A percentile compares a stretch with the other conserved stretches of the same genome.
These are phyloP conservation scores for Kregervanrija delftensis DNA, from an alignment of 805 yeast genomes.

Conservation along the genomic window DNA sequence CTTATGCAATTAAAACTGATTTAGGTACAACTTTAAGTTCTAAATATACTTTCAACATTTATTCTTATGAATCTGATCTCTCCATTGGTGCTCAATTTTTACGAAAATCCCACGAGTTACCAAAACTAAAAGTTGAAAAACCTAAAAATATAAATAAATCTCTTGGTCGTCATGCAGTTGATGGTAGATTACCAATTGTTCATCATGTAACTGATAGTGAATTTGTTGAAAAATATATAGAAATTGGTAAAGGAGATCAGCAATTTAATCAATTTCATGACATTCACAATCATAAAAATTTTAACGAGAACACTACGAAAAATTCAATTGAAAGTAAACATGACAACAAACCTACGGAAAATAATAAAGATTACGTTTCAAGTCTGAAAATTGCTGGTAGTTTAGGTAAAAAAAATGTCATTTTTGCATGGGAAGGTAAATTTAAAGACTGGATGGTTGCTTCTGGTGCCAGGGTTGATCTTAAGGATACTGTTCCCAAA, in stretches of 20 bases:
- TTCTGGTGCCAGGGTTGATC: constrained; percentile 56
- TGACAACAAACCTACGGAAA: not conserved
- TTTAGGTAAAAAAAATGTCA: constrained; percentile 51
- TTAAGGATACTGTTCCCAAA: constrained; percentile 40
- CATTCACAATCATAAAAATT: not conserved
- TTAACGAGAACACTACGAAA: constrained; percentile 3
- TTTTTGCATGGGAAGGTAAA: constrained; percentile 82
- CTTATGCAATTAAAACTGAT: constrained; percentile 80
- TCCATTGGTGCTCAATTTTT: constrained; percentile 84
- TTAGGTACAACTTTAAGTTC: constrained; percentile 60
- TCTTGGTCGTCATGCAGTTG: no score
- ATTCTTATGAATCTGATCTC: constrained; percentile 83
- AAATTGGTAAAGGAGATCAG: no score
- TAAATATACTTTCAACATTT: constrained; percentile 81
- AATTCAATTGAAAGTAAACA: not conserved
- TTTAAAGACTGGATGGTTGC: constrained; percentile 72
- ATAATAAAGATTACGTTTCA: constrained; percentile 26
- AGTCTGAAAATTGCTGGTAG: constrained; percentile 72
- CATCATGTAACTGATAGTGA: not conserved
- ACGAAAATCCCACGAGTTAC: constrained; percentile 29
- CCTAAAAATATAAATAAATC: no score
- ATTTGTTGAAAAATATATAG: not conserved
- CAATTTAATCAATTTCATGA: no score
- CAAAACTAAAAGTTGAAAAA: no score
- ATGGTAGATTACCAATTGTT: constrained; percentile 9